Evolutionary conservation across 2,329 filamentous ascomycete genomes (phyloP).

Genomic region (Zelopaecilomyces penicillatus): DNA sequence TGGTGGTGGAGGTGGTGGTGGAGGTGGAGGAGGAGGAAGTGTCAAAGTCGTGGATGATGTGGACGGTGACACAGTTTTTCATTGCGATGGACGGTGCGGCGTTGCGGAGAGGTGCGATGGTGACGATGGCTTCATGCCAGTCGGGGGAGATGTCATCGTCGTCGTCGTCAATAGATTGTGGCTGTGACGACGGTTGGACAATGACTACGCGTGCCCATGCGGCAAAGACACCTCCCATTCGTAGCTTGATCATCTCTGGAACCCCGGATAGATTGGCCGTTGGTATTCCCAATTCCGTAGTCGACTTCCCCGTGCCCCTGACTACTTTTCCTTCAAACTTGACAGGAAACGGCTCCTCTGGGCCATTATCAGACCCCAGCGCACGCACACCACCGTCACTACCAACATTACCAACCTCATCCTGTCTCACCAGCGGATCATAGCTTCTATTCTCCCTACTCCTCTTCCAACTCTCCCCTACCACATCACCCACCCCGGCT

Average conservation of each 20-base stretch:
- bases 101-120: slow-evolving; percentile 42
- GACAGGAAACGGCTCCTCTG: slow-evolving; percentile 44
- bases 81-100: slow-evolving; percentile 37
- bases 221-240: slow-evolving; percentile 54
- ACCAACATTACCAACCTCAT: slow-evolving; percentile 11
- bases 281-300: slow-evolving; percentile 36
- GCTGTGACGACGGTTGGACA: slow-evolving; percentile 8
- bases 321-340: slow-evolving; percentile 41
- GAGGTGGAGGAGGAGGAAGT: slow-evolving; percentile 30
- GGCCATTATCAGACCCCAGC: slow-evolving; percentile 43
- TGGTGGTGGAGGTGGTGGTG: slow-evolving; percentile 16
- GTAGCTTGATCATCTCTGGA: slow-evolving; percentile 42
- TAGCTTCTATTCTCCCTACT: slow-evolving; percentile 24
- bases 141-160: slow-evolving; percentile 27
- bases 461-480: slow-evolving; percentile 28
- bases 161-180: slow-evolving; percentile 9
- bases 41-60: slow-evolving; percentile 46
- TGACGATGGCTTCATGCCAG: slow-evolving; percentile 55
- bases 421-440: slow-evolving; percentile 24
- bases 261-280: slow-evolving; percentile 47
- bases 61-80: slow-evolving; percentile 42
- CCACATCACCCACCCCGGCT: slow-evolving; percentile 16
- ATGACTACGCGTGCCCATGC: slow-evolving; percentile 48
- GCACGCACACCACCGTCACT: slow-evolving; percentile 26
- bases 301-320: slow-evolving; percentile 33